Evolutionary conservation across 495 filamentous ascomycete genomes (phyloP).

Genomic region (Xylaria curta): DNA sequence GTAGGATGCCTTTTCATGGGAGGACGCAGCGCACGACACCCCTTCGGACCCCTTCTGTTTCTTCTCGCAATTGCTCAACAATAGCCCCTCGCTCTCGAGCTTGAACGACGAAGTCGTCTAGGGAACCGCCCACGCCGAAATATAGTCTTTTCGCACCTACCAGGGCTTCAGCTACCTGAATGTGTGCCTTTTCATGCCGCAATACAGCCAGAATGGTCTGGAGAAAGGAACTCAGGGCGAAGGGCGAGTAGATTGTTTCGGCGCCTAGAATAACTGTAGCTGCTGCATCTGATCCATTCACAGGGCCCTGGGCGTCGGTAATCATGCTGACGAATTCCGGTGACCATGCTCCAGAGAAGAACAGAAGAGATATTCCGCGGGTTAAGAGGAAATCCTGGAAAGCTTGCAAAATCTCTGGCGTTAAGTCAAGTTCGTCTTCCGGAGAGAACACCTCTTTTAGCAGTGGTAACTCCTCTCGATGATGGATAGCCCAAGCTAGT

Average conservation of each 20-base stretch:
- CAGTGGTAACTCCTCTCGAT: conserved; percentile 37
- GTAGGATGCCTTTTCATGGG: conserved; percentile 3
- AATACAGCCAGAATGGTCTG: conserved; percentile 72
- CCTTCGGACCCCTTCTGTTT: conserved; percentile 63
- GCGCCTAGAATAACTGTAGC: conserved; percentile 74
- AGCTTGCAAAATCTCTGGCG: conserved; percentile 61
- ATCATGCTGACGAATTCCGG: conserved; percentile 67
- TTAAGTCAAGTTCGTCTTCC: conserved; percentile 78
- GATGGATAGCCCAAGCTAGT: conserved; percentile 73
- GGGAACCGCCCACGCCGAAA: conserved; percentile 93
- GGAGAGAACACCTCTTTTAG: conserved; percentile 50
- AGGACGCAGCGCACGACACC: conserved; percentile 57
- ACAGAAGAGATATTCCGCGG: conserved; percentile 66
- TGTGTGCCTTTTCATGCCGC: conserved; percentile 53
- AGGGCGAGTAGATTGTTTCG: conserved; percentile 93
- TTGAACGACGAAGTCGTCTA: conserved; percentile 81
- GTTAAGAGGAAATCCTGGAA: conserved; percentile 66
- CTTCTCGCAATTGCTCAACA: conserved; percentile 67
- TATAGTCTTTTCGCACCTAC: conserved; percentile 93
- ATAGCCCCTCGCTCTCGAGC: conserved; percentile 61
- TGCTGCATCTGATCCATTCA: background rate
- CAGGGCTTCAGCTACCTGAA: conserved; percentile 64
- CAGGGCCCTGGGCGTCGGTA: conserved; percentile 36
- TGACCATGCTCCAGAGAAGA: conserved; percentile 88
- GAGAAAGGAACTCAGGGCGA: conserved; percentile 74